phyloP scores from a whole-genome alignment of 139 green algal genomes.

The Microglena sp. region DNA sequence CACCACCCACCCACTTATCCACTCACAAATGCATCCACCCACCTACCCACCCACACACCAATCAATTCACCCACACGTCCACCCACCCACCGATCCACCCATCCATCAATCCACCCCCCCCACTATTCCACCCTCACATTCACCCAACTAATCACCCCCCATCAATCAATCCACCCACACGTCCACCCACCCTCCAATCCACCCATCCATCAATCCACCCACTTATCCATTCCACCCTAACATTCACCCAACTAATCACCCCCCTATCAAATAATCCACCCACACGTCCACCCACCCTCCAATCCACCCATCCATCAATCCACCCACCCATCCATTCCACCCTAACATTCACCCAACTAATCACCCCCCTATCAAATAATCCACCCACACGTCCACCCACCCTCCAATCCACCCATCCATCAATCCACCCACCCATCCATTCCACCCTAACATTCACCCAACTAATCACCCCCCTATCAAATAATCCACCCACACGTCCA shows the following conservation, averaged over 20 bases:
- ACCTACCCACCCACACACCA: not conserved
- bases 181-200: not conserved
- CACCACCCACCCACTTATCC: slow-evolving; percentile 1
- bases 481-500: too few relatives aligned
- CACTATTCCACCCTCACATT: too few relatives aligned
- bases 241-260: not conserved
- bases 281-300: not conserved
- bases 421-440: too few relatives aligned
- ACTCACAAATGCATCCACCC: not conserved
- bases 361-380: too few relatives aligned
- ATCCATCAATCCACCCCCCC: too few relatives aligned
- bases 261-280: not conserved
- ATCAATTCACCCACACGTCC: not conserved
- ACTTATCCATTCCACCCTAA: not conserved
- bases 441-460: too few relatives aligned
- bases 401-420: too few relatives aligned
- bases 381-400: too few relatives aligned
- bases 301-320: not conserved
- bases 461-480: too few relatives aligned
- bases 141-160: too few relatives aligned
- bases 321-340: too few relatives aligned
- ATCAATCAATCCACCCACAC: not conserved
- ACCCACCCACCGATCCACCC: not conserved
- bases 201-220: not conserved
- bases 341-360: too few relatives aligned